phyloP scores from a whole-genome alignment of 331 rosid genomes.

The Spiraea crenata region DNA sequence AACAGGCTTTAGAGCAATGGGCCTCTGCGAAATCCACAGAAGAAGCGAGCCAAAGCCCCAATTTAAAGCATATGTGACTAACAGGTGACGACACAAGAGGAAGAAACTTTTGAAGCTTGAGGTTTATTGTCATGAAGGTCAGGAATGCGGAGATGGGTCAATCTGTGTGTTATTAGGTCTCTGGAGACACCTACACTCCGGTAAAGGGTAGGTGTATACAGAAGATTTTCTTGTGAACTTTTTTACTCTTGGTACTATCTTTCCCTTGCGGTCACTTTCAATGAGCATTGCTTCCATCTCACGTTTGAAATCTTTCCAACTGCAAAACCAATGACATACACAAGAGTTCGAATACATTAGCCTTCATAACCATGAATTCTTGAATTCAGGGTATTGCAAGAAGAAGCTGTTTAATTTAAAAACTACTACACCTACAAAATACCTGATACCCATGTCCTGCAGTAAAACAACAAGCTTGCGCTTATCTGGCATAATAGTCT shows the following conservation, averaged over 20 bases:
- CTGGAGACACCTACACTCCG: conserved; percentile 90
- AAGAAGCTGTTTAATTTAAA: neutral
- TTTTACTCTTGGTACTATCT: conserved; percentile 84
- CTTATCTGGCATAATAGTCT: conserved; percentile 87
- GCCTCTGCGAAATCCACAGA: conserved; percentile 21
- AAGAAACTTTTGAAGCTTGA: conserved; percentile 22
- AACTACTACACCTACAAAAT: conserved; percentile 5
- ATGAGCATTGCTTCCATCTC: conserved; percentile 80
- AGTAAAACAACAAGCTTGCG: conserved; percentile 79
- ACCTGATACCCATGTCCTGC: conserved; percentile 62
- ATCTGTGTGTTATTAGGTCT: conserved; percentile 38
- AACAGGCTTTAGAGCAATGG: conserved; percentile 18
- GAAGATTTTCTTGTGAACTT: conserved; percentile 89
- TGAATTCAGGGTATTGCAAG: neutral
- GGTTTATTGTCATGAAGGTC: conserved; percentile 24
- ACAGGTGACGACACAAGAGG: conserved; percentile 18
- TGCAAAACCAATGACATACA: conserved; percentile 37
- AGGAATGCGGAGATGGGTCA: conserved; percentile 28
- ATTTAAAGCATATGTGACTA: neutral
- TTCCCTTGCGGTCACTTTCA: conserved; percentile 92
- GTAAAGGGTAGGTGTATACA: conserved; percentile 83
- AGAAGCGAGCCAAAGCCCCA: conserved; percentile 24
- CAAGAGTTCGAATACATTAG: neutral
- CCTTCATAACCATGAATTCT: neutral
- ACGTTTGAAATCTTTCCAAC: conserved; percentile 84